Conservation (phyloP, 148 eudicot genomes). For the Amaranthus cruentus region DNA sequence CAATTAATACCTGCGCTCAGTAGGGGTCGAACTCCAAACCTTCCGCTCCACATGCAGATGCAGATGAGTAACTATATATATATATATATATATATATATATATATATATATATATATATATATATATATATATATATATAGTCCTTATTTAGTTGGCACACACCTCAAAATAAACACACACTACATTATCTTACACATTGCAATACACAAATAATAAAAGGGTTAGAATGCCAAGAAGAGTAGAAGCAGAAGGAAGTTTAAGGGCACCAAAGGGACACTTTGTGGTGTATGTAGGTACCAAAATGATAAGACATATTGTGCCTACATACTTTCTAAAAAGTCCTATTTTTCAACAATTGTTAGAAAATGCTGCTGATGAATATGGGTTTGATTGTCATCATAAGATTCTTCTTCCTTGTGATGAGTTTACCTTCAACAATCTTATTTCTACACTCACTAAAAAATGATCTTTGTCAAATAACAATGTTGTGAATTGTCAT, state of each 20-base stretch:
- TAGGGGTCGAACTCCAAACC: too few species aligned
- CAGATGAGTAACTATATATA: neutral
- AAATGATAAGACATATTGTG: conserved; percentile 45
- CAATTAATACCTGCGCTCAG: too few species aligned
- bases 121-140: neutral
- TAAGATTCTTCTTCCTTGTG: conserved; percentile 54
- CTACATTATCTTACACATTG: too few species aligned
- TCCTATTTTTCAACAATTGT: conserved; percentile 41
- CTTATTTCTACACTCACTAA: conserved; percentile 8
- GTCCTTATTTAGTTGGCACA: neutral
- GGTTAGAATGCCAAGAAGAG: conserved; percentile 22
- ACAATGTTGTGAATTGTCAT: neutral
- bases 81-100: neutral
- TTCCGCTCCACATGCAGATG: too few species aligned
- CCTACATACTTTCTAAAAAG: conserved; percentile 46
- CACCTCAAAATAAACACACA: neutral
- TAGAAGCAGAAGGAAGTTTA: conserved; percentile 25
- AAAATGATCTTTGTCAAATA: neutral
- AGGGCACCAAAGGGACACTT: conserved; percentile 63
- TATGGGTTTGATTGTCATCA: conserved; percentile 37
- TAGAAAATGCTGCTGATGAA: conserved; percentile 54
- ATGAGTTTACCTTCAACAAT: conserved; percentile 37
- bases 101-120: neutral
- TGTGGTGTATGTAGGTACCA: conserved; percentile 65
- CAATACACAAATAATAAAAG: neutral